Percentiles rank a stretch among this genome's conserved stretches.
phyloP scores from a whole-genome alignment of 1,284 basidiomycete genomes.

The Sanguinoderma infundibulare region DNA sequence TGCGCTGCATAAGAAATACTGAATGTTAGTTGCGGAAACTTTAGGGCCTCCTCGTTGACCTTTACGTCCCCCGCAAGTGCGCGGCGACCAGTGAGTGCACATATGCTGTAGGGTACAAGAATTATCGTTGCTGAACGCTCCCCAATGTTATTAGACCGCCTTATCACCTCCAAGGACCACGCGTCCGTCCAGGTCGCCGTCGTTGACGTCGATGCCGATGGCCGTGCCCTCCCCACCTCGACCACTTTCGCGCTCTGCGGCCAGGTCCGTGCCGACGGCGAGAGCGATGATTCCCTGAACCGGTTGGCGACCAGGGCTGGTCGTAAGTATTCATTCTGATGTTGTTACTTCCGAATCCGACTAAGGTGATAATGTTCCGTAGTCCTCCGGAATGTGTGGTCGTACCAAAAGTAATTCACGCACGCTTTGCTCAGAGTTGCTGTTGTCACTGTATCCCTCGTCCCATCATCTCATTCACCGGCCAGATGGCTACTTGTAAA shows the following conservation, averaged over 20 bases:
- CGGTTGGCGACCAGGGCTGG: constrained; percentile 95
- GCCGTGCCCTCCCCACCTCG: constrained; percentile 85
- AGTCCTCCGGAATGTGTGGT: constrained; percentile 82
- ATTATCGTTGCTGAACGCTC: constrained; percentile 3
- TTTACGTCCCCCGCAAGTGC: constrained; percentile 99
- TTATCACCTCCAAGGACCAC: constrained; percentile 99
- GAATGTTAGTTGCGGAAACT: constrained; percentile 15
- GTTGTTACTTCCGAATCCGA: constrained; percentile 6
- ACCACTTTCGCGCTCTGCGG: constrained; percentile 96
- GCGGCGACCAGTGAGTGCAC: constrained; percentile 83
- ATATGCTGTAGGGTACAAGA: neutral
- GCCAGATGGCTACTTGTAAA: constrained; percentile 19
- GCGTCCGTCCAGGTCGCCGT: constrained; percentile 97
- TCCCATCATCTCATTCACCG: constrained; percentile 17
- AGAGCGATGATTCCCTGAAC: constrained; percentile 98
- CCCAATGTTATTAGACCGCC: constrained; percentile 66
- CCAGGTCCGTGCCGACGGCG: constrained; percentile 92
- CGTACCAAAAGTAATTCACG: constrained; percentile 67
- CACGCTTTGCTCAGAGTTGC: constrained; percentile 15
- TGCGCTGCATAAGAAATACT: constrained; percentile 8
- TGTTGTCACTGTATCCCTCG: constrained; percentile 21
- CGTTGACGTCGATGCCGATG: constrained; percentile 93
- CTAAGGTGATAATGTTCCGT: constrained; percentile 6
- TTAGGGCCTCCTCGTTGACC: constrained; percentile 98
- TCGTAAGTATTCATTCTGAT: constrained; percentile 62